Base-by-base conservation (phyloP, 1,139 yeast genomes). In the Geotrichum carabidarum region DNA sequence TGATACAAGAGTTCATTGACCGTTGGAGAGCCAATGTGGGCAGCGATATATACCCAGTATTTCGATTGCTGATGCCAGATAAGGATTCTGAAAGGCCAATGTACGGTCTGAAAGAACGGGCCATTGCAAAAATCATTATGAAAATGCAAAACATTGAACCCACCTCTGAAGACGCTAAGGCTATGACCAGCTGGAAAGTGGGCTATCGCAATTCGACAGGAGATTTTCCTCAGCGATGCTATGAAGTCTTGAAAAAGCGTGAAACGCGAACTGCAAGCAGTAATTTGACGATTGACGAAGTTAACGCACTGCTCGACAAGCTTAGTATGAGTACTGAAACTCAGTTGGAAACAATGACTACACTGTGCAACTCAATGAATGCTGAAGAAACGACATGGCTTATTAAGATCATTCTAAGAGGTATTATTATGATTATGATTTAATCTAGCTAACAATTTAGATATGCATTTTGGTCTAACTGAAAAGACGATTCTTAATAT, bases 1-100 rank as follows among this genome's bases (percentile, higher is more conserved):
- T 66, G 51, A 75, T 71, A 56, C 70, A 60, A 2, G 60, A 68
- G 14, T 91, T 87, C 66, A 74, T 86, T 48, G 68, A 72, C 2
- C 71, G 78, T 27, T 90, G 90, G 84, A 74, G 83, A 54, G 71
- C 72, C 12, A 79, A 80, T 35, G 84, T 87, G 2, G 96, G 96
- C 0, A 68, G 75, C 35, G 83, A 90, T 66, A 76, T 89, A 4
- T 83, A 77, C 62, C 93, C 94, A 0, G 82, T 83, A 0, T 74
- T 86, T 12, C 71, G 83, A 40, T 71, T 90, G 45, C 65, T 82
- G 2, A 69, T 84, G 22, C 93, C 95, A 0, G 79, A 80, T 57
- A 78, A 77, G 71, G 72, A 66, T 63, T 68, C 63, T 59, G 73
- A 62, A 58, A 64, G 67, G 58, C 70, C 60, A 42, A 65, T 58